Conservation (phyloP, 2,329 filamentous ascomycete genomes). For the Fusarium concolor region DNA sequence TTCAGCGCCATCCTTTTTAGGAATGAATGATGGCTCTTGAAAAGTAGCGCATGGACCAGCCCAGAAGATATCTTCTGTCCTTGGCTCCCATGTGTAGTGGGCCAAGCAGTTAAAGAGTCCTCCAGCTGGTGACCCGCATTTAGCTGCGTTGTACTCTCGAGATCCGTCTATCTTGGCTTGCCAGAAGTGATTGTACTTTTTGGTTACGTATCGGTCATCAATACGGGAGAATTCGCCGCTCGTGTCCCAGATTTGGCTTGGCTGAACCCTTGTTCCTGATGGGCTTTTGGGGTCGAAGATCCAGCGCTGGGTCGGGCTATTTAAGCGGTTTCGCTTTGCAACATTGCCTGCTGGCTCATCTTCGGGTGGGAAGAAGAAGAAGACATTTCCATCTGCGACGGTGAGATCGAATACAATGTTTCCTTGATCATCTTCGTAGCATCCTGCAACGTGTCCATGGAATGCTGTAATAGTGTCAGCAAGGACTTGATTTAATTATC, state of each 20-base stretch:
- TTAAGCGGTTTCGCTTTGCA: neutral
- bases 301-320: neutral
- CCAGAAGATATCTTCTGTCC: conserved; percentile 1
- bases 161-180: conserved; percentile 13
- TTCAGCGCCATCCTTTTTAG: neutral
- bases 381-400: conserved; percentile 22
- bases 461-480: conserved; percentile 14
- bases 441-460: conserved; percentile 24
- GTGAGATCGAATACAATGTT: conserved; percentile 24
- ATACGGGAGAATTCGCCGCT: conserved; percentile 22
- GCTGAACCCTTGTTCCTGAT: neutral
- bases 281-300: neutral
- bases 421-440: conserved; percentile 21
- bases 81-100: conserved; percentile 18
- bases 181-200: conserved; percentile 24
- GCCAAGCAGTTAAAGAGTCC: conserved; percentile 16
- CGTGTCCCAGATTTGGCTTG: neutral
- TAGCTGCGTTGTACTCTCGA: neutral
- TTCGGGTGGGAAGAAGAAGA: conserved; percentile 20
- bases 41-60: conserved; percentile 5
- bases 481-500: neutral
- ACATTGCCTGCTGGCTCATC: neutral
- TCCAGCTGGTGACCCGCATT: neutral
- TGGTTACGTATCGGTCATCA: conserved; percentile 12
- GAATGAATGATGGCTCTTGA: conserved; percentile 17